Conservation (phyloP, 441 rosid species). For the Jatropha podagrica region DNA sequence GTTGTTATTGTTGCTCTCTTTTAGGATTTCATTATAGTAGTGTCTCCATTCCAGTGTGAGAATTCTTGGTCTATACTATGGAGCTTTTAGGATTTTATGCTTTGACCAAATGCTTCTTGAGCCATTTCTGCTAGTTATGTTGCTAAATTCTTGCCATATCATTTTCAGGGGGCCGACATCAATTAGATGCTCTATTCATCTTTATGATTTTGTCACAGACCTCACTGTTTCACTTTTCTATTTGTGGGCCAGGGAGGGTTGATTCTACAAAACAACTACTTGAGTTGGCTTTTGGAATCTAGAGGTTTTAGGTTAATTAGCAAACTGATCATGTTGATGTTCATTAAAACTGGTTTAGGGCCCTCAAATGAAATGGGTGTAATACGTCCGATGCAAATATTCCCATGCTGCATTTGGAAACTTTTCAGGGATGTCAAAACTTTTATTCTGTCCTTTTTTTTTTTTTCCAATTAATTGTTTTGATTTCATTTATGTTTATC, state of each 20-base stretch:
- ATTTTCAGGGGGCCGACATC: not conserved
- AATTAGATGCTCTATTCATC: not conserved
- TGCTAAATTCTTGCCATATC: not conserved
- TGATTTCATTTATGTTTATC: not conserved
- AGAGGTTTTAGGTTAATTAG: not conserved
- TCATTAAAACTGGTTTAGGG: not conserved
- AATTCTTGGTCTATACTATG: not conserved
- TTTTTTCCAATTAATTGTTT: not conserved
- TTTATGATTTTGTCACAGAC: not conserved
- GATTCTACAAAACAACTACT: not conserved
- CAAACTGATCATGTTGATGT: not conserved
- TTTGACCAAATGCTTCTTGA: not conserved
- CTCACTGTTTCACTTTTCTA: not conserved
- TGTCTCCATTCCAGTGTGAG: not conserved
- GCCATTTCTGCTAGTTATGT: not conserved
- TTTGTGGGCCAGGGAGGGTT: not conserved
- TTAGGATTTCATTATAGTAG: not conserved
- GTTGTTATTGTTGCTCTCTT: not conserved
- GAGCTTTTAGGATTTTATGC: not conserved
- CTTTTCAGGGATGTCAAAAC: not conserved
- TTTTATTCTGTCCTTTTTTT: not conserved
- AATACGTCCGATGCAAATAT: slow-evolving; percentile 6
- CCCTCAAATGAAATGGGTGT: not conserved
- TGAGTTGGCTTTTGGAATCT: not conserved
- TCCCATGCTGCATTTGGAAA: not conserved